Conservation (phyloP, 208 protist genomes). For the Leptomonas pyrrhocoris region DNA sequence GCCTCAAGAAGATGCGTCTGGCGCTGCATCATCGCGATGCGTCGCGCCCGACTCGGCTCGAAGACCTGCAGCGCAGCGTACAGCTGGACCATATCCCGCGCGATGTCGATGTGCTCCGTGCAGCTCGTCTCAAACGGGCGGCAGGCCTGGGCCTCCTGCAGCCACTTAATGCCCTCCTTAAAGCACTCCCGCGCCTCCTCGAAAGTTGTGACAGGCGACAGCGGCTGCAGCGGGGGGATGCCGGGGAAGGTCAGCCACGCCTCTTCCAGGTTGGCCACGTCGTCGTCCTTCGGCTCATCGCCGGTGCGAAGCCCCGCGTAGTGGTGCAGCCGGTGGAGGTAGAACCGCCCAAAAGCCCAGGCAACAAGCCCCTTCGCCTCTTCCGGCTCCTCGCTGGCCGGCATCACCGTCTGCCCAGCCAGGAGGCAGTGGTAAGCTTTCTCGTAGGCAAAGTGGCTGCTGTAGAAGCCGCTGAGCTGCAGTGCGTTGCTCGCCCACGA, state of each 20-base stretch:
- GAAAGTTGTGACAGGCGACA: slow-evolving; percentile 60
- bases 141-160: slow-evolving; percentile 75
- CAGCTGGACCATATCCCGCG: slow-evolving; percentile 68
- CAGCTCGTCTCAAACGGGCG: slow-evolving; percentile 85
- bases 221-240: slow-evolving; percentile 37
- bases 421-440: slow-evolving; percentile 83
- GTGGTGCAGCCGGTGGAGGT: slow-evolving; percentile 72
- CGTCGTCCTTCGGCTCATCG: slow-evolving; percentile 13
- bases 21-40: slow-evolving; percentile 82
- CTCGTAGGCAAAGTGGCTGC: slow-evolving; percentile 65
- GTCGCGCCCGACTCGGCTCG: slow-evolving; percentile 57
- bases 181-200: slow-evolving; percentile 79
- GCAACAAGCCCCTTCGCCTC: slow-evolving; percentile 68
- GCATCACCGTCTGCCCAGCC: slow-evolving; percentile 82
- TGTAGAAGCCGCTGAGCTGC: slow-evolving; percentile 84
- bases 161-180: slow-evolving; percentile 62
- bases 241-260: slow-evolving; percentile 81
- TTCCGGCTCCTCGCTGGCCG: slow-evolving; percentile 46
- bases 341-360: slow-evolving; percentile 78
- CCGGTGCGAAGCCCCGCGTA: slow-evolving; percentile 39
- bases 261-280: slow-evolving; percentile 11
- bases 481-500: slow-evolving; percentile 88
- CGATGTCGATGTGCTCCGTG: slow-evolving; percentile 85
- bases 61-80: slow-evolving; percentile 67
- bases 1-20: slow-evolving; percentile 62